Evolutionary conservation across 2,329 filamentous ascomycete species (phyloP), one percentile per base, ranked within the genome.

Genomic region (Colletotrichum musicola): DNA sequence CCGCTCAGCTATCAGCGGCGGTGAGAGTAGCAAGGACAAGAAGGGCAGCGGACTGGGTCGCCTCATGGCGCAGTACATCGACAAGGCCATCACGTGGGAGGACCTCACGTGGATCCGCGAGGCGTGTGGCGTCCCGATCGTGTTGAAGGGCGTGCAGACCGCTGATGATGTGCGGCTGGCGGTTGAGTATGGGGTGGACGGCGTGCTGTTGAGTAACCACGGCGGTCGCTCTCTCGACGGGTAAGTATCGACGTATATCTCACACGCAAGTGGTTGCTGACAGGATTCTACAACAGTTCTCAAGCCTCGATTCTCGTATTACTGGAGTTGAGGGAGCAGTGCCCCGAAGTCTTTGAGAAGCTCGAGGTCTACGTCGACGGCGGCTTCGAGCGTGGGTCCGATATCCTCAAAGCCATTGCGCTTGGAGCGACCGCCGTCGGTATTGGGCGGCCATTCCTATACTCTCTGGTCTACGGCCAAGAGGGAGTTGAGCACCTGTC

Each of bases 351-450:
- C 1, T 54, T 74, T n/a, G 68, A 64, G 6, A 69, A 65, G 53
- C 42, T 71, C 0, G 81, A 87, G 62, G 81, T 92, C 0, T 88
- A 92, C 54, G 79, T 92, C 2, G 90, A 93, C 70, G 89, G 90
- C 0, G 90, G 90, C 0, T 84, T 93, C 30, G 82, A 84, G 20
- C 81, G 89, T n/a, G 90, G 90, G 0, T 87, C 88, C 0, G 90
- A 92, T 72, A 86, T 92, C 2, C 93, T 89, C 75, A 90, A 93
- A 74, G 86, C 88, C 1, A 92, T 94, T 83, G 81, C 94, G 46
- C 85, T 85, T 25, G 93, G 87, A 22, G 71, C 70, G 55, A 73
- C 42, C 75, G 93, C 89, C 40, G 93, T 95, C 0, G 92, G 93
- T 4, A 84, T 93, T 53, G 91, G 91, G 1, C 82, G 91, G 47